phyloP scores from a whole-genome alignment of 441 rosid genomes.

The Biscutella laevigata region DNA sequence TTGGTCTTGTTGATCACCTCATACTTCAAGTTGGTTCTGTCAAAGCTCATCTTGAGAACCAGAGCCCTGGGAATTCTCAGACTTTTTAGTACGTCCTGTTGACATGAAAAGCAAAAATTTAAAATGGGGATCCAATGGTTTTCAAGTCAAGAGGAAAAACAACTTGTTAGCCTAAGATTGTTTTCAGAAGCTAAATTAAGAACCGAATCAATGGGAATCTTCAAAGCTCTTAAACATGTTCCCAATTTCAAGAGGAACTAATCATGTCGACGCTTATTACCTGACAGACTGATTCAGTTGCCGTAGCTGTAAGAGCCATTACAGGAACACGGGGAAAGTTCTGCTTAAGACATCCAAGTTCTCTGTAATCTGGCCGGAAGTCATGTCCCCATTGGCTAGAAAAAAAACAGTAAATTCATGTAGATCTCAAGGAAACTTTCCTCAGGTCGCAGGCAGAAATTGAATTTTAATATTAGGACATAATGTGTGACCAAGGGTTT shows the following conservation, averaged over 20 bases:
- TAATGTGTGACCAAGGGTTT: not conserved
- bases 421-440: not conserved
- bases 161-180: not conserved
- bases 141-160: slow-evolving; percentile 7
- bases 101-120: slow-evolving; percentile 2
- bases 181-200: not conserved
- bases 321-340: slow-evolving; percentile 66
- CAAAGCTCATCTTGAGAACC: slow-evolving; percentile 88
- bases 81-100: slow-evolving; percentile 73
- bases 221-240: not conserved
- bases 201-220: not conserved
- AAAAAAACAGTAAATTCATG: not conserved
- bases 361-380: slow-evolving; percentile 90
- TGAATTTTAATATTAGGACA: not conserved
- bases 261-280: slow-evolving; percentile 26
- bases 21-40: slow-evolving; percentile 83
- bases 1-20: slow-evolving; percentile 78
- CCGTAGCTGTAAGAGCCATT: slow-evolving; percentile 90
- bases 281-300: slow-evolving; percentile 75
- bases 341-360: slow-evolving; percentile 77
- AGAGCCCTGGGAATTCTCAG: slow-evolving; percentile 70
- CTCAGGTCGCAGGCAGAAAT: not conserved
- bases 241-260: not conserved
- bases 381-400: slow-evolving; percentile 97
- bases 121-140: not conserved